phyloP scores from a whole-genome alignment of 177 flowering plant species.

The Vitis hybrid region DNA sequence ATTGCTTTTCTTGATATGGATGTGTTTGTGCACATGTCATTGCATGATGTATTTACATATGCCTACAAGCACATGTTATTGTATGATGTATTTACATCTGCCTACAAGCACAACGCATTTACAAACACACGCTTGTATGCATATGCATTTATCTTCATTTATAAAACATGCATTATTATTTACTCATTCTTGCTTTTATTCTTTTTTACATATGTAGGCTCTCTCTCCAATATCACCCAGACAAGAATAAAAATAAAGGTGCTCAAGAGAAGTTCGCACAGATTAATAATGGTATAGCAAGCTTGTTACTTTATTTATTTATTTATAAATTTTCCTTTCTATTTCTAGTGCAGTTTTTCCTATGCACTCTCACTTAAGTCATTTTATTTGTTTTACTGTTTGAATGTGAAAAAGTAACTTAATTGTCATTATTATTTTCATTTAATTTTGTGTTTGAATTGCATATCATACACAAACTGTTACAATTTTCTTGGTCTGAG shows the following conservation, averaged over 20 bases:
- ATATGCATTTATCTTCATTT: not conserved
- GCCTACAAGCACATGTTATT: no score
- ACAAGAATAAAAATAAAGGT: conserved; percentile 86
- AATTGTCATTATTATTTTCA: no score
- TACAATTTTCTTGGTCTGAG: not conserved
- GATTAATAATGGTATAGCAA: conserved; percentile 73
- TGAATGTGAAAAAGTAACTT: no score
- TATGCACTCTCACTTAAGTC: not conserved
- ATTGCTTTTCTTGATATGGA: no score
- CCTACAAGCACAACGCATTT: no score
- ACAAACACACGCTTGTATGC: no score
- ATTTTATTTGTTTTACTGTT: not conserved
- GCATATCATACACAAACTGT: no score
- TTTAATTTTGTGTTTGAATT: no score
- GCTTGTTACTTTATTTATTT: not conserved
- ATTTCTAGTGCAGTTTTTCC: not conserved
- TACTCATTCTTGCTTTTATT: not conserved
- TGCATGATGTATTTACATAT: no score
- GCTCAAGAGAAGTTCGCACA: conserved; percentile 88
- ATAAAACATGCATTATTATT: not conserved
- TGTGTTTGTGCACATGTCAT: no score
- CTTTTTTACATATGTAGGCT: conserved; percentile 51
- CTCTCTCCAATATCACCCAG: conserved; percentile 95
- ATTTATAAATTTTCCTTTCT: not conserved
- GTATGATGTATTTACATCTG: no score